phyloP scores from a whole-genome alignment of 2,329 filamentous ascomycete genomes.

The Pseudopithomyces chartarum region DNA sequence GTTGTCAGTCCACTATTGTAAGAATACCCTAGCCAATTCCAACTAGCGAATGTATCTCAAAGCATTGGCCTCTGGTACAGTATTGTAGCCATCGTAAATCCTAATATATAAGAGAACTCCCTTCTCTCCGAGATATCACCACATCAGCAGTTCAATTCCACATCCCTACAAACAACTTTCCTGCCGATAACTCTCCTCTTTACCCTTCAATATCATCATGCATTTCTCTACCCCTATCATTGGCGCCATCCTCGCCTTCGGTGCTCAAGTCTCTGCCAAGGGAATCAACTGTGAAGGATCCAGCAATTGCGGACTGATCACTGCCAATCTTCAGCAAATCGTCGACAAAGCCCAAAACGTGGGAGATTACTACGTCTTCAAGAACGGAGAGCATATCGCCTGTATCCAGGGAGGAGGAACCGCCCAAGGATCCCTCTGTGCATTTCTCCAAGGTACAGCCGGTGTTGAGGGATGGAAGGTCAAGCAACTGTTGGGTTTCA shows the following conservation, averaged over 20 bases:
- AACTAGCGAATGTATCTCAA: too few relatives aligned
- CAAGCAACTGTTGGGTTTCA: not conserved
- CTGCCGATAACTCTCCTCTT: too few relatives aligned
- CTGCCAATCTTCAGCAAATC: not conserved
- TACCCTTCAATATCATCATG: not conserved
- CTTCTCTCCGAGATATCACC: too few relatives aligned
- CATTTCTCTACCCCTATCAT: not conserved
- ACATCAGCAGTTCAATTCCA: too few relatives aligned
- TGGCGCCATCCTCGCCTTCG: not conserved
- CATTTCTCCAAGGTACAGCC: slow-evolving; percentile 1
- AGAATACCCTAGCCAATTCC: too few relatives aligned
- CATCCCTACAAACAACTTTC: too few relatives aligned
- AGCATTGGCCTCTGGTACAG: too few relatives aligned
- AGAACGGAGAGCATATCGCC: slow-evolving; percentile 7
- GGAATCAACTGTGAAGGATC: slow-evolving; percentile 7
- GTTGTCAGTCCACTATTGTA: too few relatives aligned
- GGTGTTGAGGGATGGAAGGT: slow-evolving; percentile 2
- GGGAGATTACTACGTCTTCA: slow-evolving; percentile 2
- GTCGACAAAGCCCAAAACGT: not conserved
- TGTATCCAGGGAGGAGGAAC: not conserved
- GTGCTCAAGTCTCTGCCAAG: not conserved
- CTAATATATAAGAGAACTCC: too few relatives aligned
- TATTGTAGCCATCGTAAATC: too few relatives aligned
- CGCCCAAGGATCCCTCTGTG: not conserved
- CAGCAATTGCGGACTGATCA: slow-evolving; percentile 3